These are phyloP conservation scores for Passalora sequoiae DNA, from an alignment of 2,329 filamentous ascomycete genomes.

Conservation along the genomic window DNA sequence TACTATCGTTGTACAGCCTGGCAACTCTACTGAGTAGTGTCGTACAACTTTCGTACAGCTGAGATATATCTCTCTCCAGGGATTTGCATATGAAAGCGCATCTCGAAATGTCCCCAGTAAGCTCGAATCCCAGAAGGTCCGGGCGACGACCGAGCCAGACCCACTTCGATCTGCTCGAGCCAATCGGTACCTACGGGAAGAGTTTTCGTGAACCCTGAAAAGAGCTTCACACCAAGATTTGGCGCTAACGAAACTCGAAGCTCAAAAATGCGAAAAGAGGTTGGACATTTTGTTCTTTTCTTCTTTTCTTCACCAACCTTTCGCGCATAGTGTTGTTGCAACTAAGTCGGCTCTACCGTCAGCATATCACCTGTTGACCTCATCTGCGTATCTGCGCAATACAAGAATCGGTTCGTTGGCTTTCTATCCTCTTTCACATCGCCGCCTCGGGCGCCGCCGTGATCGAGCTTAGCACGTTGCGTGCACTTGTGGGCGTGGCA, in stretches of 20 bases:
- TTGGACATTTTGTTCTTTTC: constrained; percentile 2
- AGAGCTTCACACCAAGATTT: no score
- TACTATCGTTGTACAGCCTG: no score
- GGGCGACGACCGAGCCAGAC: no score
- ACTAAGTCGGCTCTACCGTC: constrained; percentile 4
- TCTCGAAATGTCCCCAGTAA: no score
- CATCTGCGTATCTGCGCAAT: constrained; percentile 6
- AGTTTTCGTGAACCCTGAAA: no score
- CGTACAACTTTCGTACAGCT: no score
- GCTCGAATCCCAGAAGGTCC: no score
- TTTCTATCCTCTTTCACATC: constrained; percentile 24
- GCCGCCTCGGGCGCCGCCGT: constrained; percentile 19
- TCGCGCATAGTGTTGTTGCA: constrained; percentile 14
- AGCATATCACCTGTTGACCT: constrained; percentile 12
- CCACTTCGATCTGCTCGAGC: no score
- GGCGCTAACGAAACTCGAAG: constrained; percentile 8
- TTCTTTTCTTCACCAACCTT: constrained; percentile 1
- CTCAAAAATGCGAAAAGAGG: constrained; percentile 1
- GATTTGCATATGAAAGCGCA: no score
- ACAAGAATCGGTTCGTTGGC: constrained; percentile 27
- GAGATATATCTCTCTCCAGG: no score
- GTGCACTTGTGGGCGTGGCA: constrained; percentile 24
- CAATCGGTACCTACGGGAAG: no score
- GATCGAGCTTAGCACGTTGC: constrained; percentile 22
- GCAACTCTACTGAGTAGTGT: no score